These are phyloP conservation scores for Penicillium crustosum DNA, from an alignment of 2,329 filamentous ascomycete species.

Conservation along the genomic window DNA sequence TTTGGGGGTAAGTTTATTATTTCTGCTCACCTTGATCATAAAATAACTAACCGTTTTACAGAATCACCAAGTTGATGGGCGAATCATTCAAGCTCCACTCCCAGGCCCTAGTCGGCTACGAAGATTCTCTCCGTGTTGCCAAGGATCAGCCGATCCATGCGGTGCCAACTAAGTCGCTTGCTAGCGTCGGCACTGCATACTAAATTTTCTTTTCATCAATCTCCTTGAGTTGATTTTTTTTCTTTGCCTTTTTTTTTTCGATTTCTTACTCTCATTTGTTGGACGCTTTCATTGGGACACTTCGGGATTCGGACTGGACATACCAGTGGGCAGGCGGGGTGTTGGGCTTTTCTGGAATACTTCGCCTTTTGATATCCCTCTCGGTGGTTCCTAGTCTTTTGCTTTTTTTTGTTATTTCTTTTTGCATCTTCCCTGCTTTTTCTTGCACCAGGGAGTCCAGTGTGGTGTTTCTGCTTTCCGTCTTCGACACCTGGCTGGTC, in stretches of 20 bases:
- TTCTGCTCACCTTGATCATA: neutral
- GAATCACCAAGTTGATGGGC: conserved; percentile 78
- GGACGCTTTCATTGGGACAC: conserved; percentile 45
- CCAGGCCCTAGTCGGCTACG: conserved; percentile 90
- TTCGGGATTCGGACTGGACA: conserved; percentile 39
- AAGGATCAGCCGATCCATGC: conserved; percentile 45
- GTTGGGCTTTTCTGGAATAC: conserved; percentile 32
- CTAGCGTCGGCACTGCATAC: conserved; percentile 45
- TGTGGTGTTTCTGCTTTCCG: conserved; percentile 43
- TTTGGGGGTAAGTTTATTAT: conserved; percentile 83
- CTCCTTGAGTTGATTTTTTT: conserved; percentile 23
- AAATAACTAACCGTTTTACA: conserved; percentile 23
- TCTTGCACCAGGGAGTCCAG: conserved; percentile 46
- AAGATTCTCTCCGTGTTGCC: conserved; percentile 58
- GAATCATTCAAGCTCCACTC: conserved; percentile 97
- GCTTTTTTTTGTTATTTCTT: conserved; percentile 25
- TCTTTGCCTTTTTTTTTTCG: conserved; percentile 22
- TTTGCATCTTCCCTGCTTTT: conserved; percentile 35
- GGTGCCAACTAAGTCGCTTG: conserved; percentile 46
- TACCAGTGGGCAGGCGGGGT: conserved; percentile 36
- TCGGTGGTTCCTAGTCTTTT: conserved; percentile 34
- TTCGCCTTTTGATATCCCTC: conserved; percentile 33
- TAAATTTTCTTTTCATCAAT: conserved; percentile 29
- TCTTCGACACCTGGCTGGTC: conserved; percentile 48
- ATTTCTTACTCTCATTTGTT: conserved; percentile 34